Evolutionary conservation across 139 green algal genomes (phyloP), one percentile per base, ranked within the genome.

Genomic region (Chlorella sp.): DNA sequence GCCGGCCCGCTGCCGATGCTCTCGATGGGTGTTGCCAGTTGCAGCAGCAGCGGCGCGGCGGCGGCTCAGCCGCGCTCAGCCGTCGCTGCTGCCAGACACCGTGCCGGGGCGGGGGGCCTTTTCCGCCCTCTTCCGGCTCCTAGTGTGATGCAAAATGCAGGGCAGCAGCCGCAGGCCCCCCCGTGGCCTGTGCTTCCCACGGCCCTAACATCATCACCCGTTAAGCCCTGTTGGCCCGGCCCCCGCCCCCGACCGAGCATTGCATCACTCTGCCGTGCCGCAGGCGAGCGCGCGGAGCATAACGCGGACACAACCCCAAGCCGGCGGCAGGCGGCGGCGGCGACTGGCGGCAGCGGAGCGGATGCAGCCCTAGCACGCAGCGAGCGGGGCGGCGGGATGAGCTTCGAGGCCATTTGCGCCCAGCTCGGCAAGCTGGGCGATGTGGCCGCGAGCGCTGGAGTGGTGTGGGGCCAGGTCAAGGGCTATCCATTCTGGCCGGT

Each of bases 401-500:
- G 73, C 30, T 88, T 65, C 72, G 62, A 85, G 14, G 70, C 58
- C 5, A 38, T 88, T 2, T 85, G 76, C 65, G 41, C 34, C 19
- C 64, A 51, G 76, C 62, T 88, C 4, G 19, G 16, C 22, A 70
- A 70, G 40, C 36, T 87, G n/a, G 54, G 73, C 36, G 51, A 38
- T 36, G 40, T 46, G 26, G 86, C 86, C 3, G n/a, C 54, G 3
- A 70, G 22, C n/a, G 83, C 60, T 30, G 41, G 68, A 28, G 44
- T 90, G 28, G 76, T 88, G 11, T 97, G 92, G 92, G 93, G 86
- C 30, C 83, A 90, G 9, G 88, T 97, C 19, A 95, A 93, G 76
- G 92, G 94, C 62, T 96, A 92, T 81, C 94, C 94, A 0, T 88
- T 73, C 44, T 97, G 94, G 94, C 94, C 94, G 86, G 94, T 97